Base-by-base conservation (phyloP, 2,329 filamentous ascomycete genomes). In the Trichoderma citrinoviride region DNA sequence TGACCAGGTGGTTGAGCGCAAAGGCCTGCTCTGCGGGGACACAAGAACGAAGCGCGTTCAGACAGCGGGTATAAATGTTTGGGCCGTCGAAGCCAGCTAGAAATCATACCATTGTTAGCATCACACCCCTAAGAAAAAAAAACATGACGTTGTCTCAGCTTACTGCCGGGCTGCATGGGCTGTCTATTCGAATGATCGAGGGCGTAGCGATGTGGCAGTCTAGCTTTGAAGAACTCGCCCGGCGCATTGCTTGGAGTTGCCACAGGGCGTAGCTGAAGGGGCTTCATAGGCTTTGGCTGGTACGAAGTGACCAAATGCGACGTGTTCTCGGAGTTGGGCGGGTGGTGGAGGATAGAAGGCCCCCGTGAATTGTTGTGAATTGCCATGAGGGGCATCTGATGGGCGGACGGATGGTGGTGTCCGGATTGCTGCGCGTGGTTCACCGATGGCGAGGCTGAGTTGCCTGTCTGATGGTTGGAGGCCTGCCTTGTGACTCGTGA, bases 1-100 rank as follows among this genome's bases (percentile, higher is more conserved):
- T 96, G 66, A 98, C 93, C 4, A 98, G 80, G 72, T 98, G 94
- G 71, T 96, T 92, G 12, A 98, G 81, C 0, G 93, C 94, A 77
- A 96, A 98, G n/a, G 92, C 88, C 71, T 97, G 90, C 74, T 99
- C 94, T 14, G 88, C 85, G 3, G 85, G 85, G 27, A 96, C 86
- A 2, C 87, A 87, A 15, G 92, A 97, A 67, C 91, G 90, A 27
- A 99, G 80, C 5, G 93, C 89, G 70, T 93, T 88, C 43, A 96
- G 84, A 68, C 92, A 96, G 49, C 93, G 89, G 55, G 94, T 89
- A 73, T 97, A 98, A 68, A 97, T 97, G 73, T 96, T 95, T 2
- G 91, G 91, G 1, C 91, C 91, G 67, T 90, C 87, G 70, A 88
- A 90, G 7, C 86, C 86, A 70, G 78, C 80, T 82, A 68, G 3